Base-by-base conservation (phyloP, 1,139 yeast species). In the Suhomyces guaymorum region DNA sequence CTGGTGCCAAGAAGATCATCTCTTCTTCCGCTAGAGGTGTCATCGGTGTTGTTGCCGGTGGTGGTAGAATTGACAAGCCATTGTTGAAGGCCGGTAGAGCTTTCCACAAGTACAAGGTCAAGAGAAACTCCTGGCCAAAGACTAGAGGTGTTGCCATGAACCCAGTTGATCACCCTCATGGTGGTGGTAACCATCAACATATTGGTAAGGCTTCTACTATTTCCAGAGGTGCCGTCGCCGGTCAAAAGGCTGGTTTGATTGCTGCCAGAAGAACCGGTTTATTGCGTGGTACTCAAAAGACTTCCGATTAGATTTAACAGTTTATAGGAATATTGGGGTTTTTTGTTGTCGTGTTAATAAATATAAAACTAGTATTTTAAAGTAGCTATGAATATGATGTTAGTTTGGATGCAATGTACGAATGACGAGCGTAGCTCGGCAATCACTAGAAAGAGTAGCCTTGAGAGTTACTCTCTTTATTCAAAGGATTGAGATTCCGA, bases 141-240 rank as follows among this genome's bases (percentile, higher is more conserved):
- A 90, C 97, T 69, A 88, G 97, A 80, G 97, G 97, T 89, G 97
- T 89, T 72, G 96, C 96, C 72, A 89, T 89, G 96, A 52, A 89
- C 80, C 97, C 97, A 75, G 97, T 90, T 70, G 97, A 90, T 74
- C 97, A 90, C 81, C 97, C 97, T 73, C 97, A 90, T 75, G 98
- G 98, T 86, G 98, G 98, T 90, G 98, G 98, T 92, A 92, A 92
- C 97, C 98, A 92, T 79, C 98, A 92, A 82, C 98, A 92, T 75
- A 92, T 92, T 82, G 97, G 98, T 90, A 92, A 92, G 85, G 98
- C 98, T 70, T 92, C 98, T 65, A 92, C 98, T 68, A 92, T 92
- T 67, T 84, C 96, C 61, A 89, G 98, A 86, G 96, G 96, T 75
- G 97, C 98, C 62, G 98, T 92, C 72, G 79, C 98, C 66, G 98